Conservation (phyloP, 257 asterid genomes). For the Agastache rugosa region DNA sequence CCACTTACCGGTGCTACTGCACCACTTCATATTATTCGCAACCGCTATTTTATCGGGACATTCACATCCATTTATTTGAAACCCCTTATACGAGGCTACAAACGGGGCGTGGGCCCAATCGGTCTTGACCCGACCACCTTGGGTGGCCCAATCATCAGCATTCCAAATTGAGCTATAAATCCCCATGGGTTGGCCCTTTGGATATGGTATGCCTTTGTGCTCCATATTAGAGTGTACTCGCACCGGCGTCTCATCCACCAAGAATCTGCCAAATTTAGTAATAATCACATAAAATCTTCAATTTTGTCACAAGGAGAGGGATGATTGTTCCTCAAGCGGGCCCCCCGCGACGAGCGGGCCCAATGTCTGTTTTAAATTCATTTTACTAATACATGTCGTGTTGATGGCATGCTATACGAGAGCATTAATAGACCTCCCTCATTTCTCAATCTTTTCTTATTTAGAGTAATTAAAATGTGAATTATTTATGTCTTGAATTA, state of each 20-base stretch:
- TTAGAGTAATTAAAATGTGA: too few relatives aligned
- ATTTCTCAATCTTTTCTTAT: too few relatives aligned
- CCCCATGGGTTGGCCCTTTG: constrained; percentile 82
- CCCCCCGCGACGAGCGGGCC: too few relatives aligned
- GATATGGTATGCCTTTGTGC: constrained; percentile 77
- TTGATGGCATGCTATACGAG: too few relatives aligned
- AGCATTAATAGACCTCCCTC: too few relatives aligned
- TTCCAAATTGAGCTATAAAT: constrained; percentile 91
- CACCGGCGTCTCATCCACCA: constrained; percentile 81
- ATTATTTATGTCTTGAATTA: too few relatives aligned
- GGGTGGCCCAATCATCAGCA: constrained; percentile 96
- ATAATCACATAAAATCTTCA: not conserved
- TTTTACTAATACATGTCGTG: too few relatives aligned
- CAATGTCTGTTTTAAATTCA: too few relatives aligned
- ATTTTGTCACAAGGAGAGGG: too few relatives aligned
- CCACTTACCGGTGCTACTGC: constrained; percentile 52
- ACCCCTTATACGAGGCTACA: constrained; percentile 64
- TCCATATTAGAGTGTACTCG: constrained; percentile 75
- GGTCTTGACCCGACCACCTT: constrained; percentile 81
- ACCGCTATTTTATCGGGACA: constrained; percentile 51
- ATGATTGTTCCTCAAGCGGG: too few relatives aligned
- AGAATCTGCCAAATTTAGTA: constrained; percentile 50
- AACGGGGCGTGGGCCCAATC: constrained; percentile 90
- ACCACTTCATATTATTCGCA: constrained; percentile 48
- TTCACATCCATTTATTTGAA: constrained; percentile 65